Evolutionary conservation across 768 basidiomycete genomes (phyloP).

Genomic region (Boletus speciosus): DNA sequence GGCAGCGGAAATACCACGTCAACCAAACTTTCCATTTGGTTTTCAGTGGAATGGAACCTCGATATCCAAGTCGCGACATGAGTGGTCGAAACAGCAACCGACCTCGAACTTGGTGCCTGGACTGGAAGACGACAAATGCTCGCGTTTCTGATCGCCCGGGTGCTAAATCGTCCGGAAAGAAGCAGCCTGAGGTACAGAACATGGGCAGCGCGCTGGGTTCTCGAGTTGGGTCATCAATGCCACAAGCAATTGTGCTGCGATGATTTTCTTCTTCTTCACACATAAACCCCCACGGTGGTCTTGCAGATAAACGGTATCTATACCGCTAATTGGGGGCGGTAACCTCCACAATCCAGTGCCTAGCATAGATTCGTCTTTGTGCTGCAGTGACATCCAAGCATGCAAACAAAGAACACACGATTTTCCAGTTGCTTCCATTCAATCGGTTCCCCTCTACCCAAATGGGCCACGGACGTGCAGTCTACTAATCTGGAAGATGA

Average conservation of each 20-base stretch:
- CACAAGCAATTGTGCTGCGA: background rate
- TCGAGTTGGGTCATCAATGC: background rate
- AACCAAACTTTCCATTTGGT: background rate
- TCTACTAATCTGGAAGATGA: background rate
- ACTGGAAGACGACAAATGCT: background rate
- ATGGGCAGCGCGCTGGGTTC: background rate
- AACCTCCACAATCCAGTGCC: conserved; percentile 4
- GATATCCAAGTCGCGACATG: background rate
- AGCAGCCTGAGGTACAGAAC: background rate
- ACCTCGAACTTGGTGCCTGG: background rate
- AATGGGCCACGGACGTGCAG: background rate
- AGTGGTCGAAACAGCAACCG: background rate
- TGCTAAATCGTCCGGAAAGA: background rate
- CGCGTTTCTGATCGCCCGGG: background rate
- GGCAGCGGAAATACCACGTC: background rate
- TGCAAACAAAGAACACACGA: conserved; percentile 6
- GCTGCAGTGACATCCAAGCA: conserved; percentile 1
- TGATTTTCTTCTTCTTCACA: background rate
- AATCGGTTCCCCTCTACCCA: background rate
- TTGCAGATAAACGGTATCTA: conserved; percentile 12
- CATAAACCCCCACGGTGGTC: background rate
- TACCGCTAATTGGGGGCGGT: conserved; percentile 12
- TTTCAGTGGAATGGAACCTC: background rate
- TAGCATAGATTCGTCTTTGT: background rate
- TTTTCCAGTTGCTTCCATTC: conserved; percentile 2